Conservation (phyloP, 2,329 filamentous ascomycete species). For the Talaromyces atroroseus region DNA sequence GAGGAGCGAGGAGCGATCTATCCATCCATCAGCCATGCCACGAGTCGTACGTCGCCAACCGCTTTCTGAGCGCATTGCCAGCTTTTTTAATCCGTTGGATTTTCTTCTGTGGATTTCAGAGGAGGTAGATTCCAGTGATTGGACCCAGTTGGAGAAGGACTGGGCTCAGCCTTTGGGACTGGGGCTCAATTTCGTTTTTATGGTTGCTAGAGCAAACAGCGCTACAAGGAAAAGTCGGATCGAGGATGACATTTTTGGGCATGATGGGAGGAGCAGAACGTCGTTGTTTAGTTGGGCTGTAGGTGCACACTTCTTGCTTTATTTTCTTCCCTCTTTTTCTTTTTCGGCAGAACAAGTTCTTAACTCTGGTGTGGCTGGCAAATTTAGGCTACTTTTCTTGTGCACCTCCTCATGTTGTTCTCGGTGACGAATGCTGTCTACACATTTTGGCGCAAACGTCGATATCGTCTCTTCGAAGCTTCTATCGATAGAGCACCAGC, state of each 20-base stretch:
- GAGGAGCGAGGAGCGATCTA: not conserved
- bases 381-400: constrained; percentile 59
- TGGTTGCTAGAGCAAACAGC: constrained; percentile 73
- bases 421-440: constrained; percentile 75
- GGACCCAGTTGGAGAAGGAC: constrained; percentile 69
- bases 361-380: not conserved
- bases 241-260: constrained; percentile 79
- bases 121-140: constrained; percentile 84
- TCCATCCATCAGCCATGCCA: constrained; percentile 55
- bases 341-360: not conserved
- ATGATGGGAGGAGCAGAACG: constrained; percentile 50
- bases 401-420: constrained; percentile 62
- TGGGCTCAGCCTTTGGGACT: constrained; percentile 73
- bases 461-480: constrained; percentile 87
- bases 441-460: constrained; percentile 72
- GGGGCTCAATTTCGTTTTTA: constrained; percentile 69
- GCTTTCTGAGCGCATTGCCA: constrained; percentile 71
- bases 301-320: constrained; percentile 23
- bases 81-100: constrained; percentile 80
- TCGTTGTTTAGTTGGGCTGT: constrained; percentile 66
- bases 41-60: constrained; percentile 76
- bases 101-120: constrained; percentile 87
- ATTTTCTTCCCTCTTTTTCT: not conserved
- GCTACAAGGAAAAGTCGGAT: constrained; percentile 48
- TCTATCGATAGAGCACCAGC: constrained; percentile 68